Evolutionary conservation across 768 basidiomycete genomes (phyloP).

Genomic region (Tulasnella sp.): DNA sequence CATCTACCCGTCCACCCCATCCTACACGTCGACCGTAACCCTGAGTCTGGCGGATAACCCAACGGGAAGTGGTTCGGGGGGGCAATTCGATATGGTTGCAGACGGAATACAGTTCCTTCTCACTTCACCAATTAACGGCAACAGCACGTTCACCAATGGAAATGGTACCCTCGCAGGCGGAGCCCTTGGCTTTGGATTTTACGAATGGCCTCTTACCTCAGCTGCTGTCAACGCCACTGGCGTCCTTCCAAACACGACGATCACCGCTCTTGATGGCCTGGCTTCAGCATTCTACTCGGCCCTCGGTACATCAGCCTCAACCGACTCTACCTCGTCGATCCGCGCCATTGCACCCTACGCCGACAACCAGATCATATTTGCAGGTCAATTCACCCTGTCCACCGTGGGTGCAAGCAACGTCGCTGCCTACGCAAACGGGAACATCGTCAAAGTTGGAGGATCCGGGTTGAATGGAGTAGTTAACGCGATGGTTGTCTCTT

Average conservation of each 20-base stretch:
- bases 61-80: slow-evolving; percentile 51
- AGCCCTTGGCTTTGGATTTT: slow-evolving; percentile 67
- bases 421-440: slow-evolving; percentile 56
- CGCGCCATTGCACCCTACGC: slow-evolving; percentile 53
- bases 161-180: slow-evolving; percentile 31
- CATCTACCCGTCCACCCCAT: slow-evolving; percentile 61
- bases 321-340: slow-evolving; percentile 36
- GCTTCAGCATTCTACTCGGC: slow-evolving; percentile 55
- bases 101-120: slow-evolving; percentile 76
- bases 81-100: slow-evolving; percentile 76
- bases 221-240: slow-evolving; percentile 50
- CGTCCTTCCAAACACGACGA: slow-evolving; percentile 54
- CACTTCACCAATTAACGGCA: slow-evolving; percentile 39
- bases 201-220: slow-evolving; percentile 68
- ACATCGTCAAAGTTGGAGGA: slow-evolving; percentile 44
- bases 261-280: slow-evolving; percentile 58
- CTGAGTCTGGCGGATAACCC: slow-evolving; percentile 67
- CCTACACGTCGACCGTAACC: slow-evolving; percentile 65
- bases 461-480: slow-evolving; percentile 79
- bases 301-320: slow-evolving; percentile 42
- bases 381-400: slow-evolving; percentile 62
- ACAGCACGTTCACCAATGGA: slow-evolving; percentile 30
- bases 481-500: slow-evolving; percentile 52
- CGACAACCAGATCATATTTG: slow-evolving; percentile 61
- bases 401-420: slow-evolving; percentile 53